Evolutionary conservation across 345 rosid genomes (phyloP), one percentile per base, ranked within the genome.

Genomic region (Streptanthus diversifolius): DNA sequence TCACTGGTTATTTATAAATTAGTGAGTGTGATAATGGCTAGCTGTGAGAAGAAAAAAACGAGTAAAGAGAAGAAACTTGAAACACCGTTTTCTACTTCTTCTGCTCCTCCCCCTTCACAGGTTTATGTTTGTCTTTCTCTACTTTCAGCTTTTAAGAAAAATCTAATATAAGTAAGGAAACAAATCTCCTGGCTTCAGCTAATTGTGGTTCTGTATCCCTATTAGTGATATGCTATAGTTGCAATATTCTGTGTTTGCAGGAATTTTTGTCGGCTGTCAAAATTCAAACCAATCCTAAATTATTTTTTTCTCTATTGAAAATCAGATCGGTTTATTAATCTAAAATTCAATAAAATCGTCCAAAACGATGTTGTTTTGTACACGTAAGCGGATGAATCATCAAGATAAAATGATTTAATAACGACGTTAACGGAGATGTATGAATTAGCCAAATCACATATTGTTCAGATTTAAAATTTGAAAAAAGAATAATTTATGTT

Each of bases 1-100:
- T 56, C 72, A 70, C 77, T 76, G 65, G 70, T 59, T 66, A 43
- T 27, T 71, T 68, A 66, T 40, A 56, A 66, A 58, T 24, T 69
- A 40, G 71, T 37, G 45, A 68, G 52, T 72, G 64, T 55, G 33
- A 60, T 59, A 48, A 93, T 93, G 98, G 87, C 85, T 45, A 84
- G 92, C 72, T 78, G 80, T 63, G 93, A 89, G 79, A 79, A 63
- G 74, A 88, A 87, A 25, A 92, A 92, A 80, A 57, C 87, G 1
- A 78, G 84, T 11, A 88, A 87, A 81, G 96, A 90, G 68, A 89
- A 88, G 80, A 92, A 90, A 76, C 71, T 84, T 6, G 87, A 80
- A 80, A 70, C 80, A 13, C 82, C 84, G 0, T 81, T 86, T 19
- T 29, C 96, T 52, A 24, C 89, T 74, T 36, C 83, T 66, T 37